These are phyloP conservation scores for Diaporthe longicolla DNA, from an alignment of 2,329 filamentous ascomycete species.

Conservation along the genomic window DNA sequence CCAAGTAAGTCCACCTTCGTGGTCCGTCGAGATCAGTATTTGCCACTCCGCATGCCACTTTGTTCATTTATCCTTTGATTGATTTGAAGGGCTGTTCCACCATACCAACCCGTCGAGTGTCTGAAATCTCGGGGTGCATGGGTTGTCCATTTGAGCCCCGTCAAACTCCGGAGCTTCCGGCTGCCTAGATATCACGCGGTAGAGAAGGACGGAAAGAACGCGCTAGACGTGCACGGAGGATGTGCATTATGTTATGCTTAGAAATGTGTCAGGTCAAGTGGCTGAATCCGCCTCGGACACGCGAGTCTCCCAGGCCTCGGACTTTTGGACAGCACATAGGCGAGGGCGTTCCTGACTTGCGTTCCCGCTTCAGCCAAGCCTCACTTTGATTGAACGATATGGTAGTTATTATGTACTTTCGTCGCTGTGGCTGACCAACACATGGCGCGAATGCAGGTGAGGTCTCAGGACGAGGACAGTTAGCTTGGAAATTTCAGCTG, in stretches of 20 bases:
- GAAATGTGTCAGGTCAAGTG: no score
- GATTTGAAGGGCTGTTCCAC: not conserved
- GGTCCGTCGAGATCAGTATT: not conserved
- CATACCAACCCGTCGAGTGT: not conserved
- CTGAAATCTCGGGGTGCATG: not conserved
- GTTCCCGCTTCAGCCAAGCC: not conserved
- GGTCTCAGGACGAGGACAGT: not conserved
- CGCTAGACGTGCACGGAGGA: not conserved
- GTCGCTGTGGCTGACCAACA: not conserved
- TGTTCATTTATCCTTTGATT: not conserved
- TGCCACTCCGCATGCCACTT: no score
- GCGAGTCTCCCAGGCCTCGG: not conserved
- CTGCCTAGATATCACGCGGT: not conserved
- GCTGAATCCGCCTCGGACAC: not conserved
- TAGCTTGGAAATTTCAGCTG: slow-evolving; percentile 1
- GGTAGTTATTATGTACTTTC: not conserved
- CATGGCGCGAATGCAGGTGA: not conserved
- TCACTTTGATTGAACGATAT: no score
- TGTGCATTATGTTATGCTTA: not conserved
- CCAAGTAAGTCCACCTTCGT: not conserved
- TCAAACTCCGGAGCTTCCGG: not conserved
- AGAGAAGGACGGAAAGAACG: not conserved
- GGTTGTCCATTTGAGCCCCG: not conserved
- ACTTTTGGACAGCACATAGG: not conserved
- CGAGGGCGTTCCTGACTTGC: not conserved